Evolutionary conservation across 2,329 filamentous ascomycete genomes (phyloP).

Genomic region (Botrytis porri): DNA sequence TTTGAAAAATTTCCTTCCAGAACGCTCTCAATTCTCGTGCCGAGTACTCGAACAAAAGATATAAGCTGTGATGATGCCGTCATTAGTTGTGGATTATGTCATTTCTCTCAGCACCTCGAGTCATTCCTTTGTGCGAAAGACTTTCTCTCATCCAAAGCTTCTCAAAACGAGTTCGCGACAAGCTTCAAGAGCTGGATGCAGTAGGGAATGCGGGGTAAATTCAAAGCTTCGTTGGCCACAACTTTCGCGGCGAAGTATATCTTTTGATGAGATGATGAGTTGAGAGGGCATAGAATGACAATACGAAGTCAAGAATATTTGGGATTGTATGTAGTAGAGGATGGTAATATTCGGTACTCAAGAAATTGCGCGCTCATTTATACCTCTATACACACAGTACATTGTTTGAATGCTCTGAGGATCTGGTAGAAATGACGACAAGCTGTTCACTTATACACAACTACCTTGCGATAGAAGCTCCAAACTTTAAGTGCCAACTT

Average conservation of each 20-base stretch:
- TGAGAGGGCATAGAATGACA: background rate
- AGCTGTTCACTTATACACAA: background rate
- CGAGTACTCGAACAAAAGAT: background rate
- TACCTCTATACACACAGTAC: background rate
- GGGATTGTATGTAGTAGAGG: background rate
- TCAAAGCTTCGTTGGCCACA: constrained; percentile 1
- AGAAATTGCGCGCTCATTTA: background rate
- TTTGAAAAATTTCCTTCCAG: background rate
- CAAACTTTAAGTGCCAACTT: background rate
- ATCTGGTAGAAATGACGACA: background rate
- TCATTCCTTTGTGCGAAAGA: background rate
- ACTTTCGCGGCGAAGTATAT: background rate
- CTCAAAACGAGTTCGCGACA: background rate
- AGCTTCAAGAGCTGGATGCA: constrained; percentile 8
- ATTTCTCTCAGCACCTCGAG: background rate
- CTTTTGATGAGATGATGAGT: background rate
- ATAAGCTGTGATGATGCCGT: background rate
- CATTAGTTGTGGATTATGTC: background rate
- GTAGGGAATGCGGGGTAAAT: constrained; percentile 12
- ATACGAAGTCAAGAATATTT: background rate
- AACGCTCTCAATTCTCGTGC: background rate
- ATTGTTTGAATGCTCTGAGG: background rate
- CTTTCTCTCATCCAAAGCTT: background rate
- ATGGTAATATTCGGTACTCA: background rate
- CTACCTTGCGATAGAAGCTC: background rate